Percentiles rank a stretch among this genome's conserved stretches.
These are phyloP conservation scores for Dioszegia hungarica DNA, from an alignment of 768 basidiomycete genomes.

Conservation along the genomic window DNA sequence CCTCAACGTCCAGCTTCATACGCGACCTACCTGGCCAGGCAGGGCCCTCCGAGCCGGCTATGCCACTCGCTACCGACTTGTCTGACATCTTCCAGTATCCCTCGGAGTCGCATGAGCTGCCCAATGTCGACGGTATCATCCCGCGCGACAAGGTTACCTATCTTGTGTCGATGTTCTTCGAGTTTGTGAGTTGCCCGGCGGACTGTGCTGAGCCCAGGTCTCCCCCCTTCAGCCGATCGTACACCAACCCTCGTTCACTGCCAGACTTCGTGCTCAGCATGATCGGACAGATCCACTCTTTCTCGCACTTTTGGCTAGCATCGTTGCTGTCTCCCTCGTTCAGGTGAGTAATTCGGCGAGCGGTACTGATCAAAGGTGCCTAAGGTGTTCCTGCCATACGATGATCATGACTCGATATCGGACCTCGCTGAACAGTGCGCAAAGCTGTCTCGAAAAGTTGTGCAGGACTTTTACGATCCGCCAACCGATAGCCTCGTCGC, in stretches of 20 bases:
- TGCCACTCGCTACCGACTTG: too few species aligned
- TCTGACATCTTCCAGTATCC: too few species aligned
- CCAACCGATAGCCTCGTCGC: neutral
- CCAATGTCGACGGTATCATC: neutral
- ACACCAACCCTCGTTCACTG: neutral
- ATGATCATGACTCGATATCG: neutral
- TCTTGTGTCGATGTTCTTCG: neutral
- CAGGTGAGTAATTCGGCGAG: neutral
- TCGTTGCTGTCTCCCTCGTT: neutral
- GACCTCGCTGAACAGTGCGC: neutral
- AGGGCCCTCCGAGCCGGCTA: too few species aligned
- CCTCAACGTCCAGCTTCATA: too few species aligned
- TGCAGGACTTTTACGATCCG: neutral
- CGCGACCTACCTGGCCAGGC: too few species aligned
- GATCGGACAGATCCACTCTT: neutral
- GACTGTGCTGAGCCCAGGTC: neutral
- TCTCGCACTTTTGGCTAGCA: neutral
- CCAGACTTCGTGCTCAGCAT: neutral
- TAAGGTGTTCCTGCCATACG: neutral
- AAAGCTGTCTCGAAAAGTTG: neutral
- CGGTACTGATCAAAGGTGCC: neutral
- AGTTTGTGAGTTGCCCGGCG: neutral
- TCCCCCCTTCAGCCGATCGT: neutral
- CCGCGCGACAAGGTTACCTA: neutral
- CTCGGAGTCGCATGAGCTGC: too few species aligned